Percentiles rank a stretch among this genome's conserved stretches.
These are phyloP conservation scores for Zygosaccharomyces bailii DNA, from an alignment of 805 yeast genomes.

Conservation along the genomic window DNA sequence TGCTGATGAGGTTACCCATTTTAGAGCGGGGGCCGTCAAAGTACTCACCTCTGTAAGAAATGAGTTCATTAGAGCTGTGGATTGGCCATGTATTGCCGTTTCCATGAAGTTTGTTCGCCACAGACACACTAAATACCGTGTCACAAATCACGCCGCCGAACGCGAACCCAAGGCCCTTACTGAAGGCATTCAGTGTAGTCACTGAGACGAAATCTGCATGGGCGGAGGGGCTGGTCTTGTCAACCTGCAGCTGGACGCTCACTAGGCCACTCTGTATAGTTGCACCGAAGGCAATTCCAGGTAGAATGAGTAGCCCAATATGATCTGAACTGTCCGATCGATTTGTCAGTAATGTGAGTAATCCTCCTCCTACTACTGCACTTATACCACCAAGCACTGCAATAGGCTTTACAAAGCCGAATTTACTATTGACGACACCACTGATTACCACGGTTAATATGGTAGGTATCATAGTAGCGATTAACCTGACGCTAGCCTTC, in stretches of 20 bases:
- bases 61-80: slow-evolving; percentile 19
- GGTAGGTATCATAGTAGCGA: slow-evolving; percentile 24
- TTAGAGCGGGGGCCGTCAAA: slow-evolving; percentile 22
- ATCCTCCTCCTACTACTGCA: slow-evolving; percentile 38
- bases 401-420: slow-evolving; percentile 38
- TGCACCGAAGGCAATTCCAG: slow-evolving; percentile 39
- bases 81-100: slow-evolving; percentile 9
- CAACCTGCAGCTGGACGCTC: slow-evolving; percentile 32
- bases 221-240: slow-evolving; percentile 18
- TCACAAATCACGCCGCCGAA: slow-evolving; percentile 27
- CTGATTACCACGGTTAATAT: slow-evolving; percentile 22
- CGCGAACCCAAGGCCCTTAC: slow-evolving; percentile 26
- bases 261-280: slow-evolving; percentile 36
- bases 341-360: slow-evolving; percentile 32
- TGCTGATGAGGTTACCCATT: slow-evolving; percentile 18
- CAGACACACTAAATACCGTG: slow-evolving; percentile 24
- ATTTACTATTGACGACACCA: slow-evolving; percentile 35
- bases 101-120: slow-evolving; percentile 16
- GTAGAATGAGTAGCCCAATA: slow-evolving; percentile 39
- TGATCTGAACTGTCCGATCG: slow-evolving; percentile 29
- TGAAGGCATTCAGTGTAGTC: slow-evolving; percentile 26
- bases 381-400: slow-evolving; percentile 32
- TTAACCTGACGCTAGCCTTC: slow-evolving; percentile 27
- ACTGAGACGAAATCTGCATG: slow-evolving; percentile 25
- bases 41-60: slow-evolving; percentile 20